Evolutionary conservation across 176 grass and related monocot genomes (phyloP), one percentile per base, ranked within the genome.

Genomic region (Cymbopogon citratus): DNA sequence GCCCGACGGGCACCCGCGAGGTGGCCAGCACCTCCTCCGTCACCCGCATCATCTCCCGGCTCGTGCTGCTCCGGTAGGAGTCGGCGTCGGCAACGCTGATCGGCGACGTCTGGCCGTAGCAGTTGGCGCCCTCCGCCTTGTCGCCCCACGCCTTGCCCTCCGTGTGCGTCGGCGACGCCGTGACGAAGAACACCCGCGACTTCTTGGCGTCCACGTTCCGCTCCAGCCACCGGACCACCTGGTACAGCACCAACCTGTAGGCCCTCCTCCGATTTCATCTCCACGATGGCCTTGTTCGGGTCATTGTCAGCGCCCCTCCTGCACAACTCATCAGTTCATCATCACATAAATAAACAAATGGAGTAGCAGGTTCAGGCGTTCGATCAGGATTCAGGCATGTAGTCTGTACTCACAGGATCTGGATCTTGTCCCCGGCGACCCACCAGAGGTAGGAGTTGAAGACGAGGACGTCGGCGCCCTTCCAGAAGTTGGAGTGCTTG

Each of bases 401-500:
- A 10, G 14, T 5, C 3, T 33, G 29, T 6, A 27, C 68, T 78
- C 84, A 93, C 91, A 93, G 71, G 61, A 90, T 90, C 68, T 87
- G 79, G 51, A 85, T 90, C 81, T 90, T 87, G 5, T 49, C 31
- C 0, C 61, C 54, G 4, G 81, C 70, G 52, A 85, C 90, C 91
- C 91, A 93, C 91, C 91, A 90, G 62, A 90, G 87, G 69, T 93
- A 93, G 27, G 91, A 85, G 69, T 93, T 93, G 85, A 93, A 90
- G 68, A 93, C 87, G 41, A 93, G 45, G 82, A 93, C 40, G 79
- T 93, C 61, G 4, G 83, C 88, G 78, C 91, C 91, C 78, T 83
- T 87, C 91, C 91, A 93, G 85, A 81, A 78, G 3, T 19, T 12
- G 1, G 75, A 86, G 73, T 93, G 91, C 44, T 66, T 66, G 63